phyloP scores from a whole-genome alignment of 192 early-diverging fungal species.

The Coemansia sp. region DNA sequence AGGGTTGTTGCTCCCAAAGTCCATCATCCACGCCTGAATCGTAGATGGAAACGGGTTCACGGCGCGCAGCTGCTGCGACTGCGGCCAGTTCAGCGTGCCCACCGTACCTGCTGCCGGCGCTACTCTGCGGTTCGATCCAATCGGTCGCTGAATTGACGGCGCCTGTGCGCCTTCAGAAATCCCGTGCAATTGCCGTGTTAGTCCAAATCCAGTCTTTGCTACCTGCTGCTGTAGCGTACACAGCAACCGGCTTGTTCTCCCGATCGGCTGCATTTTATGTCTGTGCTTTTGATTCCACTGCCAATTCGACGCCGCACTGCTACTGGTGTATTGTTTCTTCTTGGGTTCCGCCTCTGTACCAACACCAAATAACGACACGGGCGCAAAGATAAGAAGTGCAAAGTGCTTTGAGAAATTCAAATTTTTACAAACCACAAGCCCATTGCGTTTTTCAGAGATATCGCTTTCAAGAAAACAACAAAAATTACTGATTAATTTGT shows the following conservation, averaged over 20 bases:
- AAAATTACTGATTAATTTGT: too few relatives aligned
- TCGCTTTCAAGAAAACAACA: too few relatives aligned
- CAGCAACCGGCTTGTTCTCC: neutral
- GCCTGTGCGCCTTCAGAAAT: neutral
- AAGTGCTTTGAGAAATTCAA: too few relatives aligned
- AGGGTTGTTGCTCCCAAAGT: conserved; percentile 72
- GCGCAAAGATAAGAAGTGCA: too few relatives aligned
- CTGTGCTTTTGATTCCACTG: too few relatives aligned
- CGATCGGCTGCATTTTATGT: conserved; percentile 4
- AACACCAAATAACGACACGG: too few relatives aligned
- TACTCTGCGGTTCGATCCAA: conserved; percentile 37
- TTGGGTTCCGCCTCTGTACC: too few relatives aligned
- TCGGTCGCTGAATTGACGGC: conserved; percentile 40
- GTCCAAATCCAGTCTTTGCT: neutral
- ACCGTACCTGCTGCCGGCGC: conserved; percentile 39
- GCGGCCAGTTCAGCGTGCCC: conserved; percentile 40
- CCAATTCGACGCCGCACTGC: too few relatives aligned
- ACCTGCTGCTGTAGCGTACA: neutral
- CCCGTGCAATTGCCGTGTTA: neutral
- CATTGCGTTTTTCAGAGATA: too few relatives aligned
- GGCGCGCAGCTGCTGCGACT: conserved; percentile 26
- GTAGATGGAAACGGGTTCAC: conserved; percentile 46
- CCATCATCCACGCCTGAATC: conserved; percentile 73
- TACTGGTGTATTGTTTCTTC: too few relatives aligned
- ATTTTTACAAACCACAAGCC: too few relatives aligned